Evolutionary conservation across 768 basidiomycete genomes (phyloP), one percentile per base, ranked within the genome.

Genomic region (Rhizopogon roseolus): DNA sequence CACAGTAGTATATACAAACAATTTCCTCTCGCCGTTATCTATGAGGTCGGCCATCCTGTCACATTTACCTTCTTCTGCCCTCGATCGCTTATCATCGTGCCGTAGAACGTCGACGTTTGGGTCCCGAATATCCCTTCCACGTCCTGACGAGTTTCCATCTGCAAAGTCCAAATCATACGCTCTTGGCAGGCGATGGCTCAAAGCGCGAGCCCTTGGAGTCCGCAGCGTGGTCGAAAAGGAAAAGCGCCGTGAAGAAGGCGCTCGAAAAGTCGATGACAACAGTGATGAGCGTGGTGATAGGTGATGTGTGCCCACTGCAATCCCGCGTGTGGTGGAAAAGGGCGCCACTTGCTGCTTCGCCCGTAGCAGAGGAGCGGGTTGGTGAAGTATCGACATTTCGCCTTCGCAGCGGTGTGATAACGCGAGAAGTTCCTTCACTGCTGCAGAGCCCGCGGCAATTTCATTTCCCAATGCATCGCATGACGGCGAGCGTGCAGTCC

Each of bases 61-160:
- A 17, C 13, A 62, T 22, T 57, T 62, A 41, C 61, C 56, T 25
- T 57, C 54, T 8, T 59, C 73, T 38, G 64, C 70, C 52, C 66
- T 76, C 10, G 75, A 78, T 41, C 73, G 75, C 19, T 72, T 76
- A 19, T 74, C 71, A 38, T n/a, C n/a, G 4, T 71, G 81, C 38
- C 84, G 81, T 56, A 81, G 78, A 9, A 83, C 83, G 3, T 82
- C 83, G 9, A 82, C 83, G 1, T 83, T 84, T 57, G 84, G 82
- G 11, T 84, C 83, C 1, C 73, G 75, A 34, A 71, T 56, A n/a
- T 36, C 49, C 14, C 38, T 70, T 6, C 68, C 66, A 9, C 61
- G 56, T 48, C 62, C 62, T 1, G 64, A 69, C 39, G 66, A 67
- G 9, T 51, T 67, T 8, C 57, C 54, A 9, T 57, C 45, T 42